Base-by-base conservation (phyloP, 306 rosid species). In the Vigna trinervia region DNA sequence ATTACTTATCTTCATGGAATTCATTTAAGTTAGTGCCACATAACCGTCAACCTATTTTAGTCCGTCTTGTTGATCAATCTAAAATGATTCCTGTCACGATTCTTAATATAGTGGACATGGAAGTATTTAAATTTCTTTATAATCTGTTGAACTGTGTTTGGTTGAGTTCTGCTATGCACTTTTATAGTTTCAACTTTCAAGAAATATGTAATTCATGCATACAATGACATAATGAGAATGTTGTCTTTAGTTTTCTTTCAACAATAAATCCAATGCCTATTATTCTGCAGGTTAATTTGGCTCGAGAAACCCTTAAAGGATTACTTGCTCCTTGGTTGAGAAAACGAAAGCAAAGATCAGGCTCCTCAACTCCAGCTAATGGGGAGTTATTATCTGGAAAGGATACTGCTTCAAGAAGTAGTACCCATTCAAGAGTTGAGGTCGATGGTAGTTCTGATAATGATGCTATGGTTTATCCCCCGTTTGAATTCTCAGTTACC, bases 261-360 rank as follows among this genome's bases (percentile, higher is more conserved):
- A 60, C 68, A 43, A 28, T 54, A 19, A 19, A 54, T 8, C 30
- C 30, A 20, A 54, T 76, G 75, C 71, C 17, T 66, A 52, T 75
- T 5, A 32, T 47, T 74, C 56, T 87, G 58, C 85, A 93, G 97
- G 88, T 93, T 77, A 90, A 90, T 85, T 86, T 93, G 53, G 92
- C 94, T 23, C 90, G 88, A 47, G 97, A 93, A 88, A 90, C 96
- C 61, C 94, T 93, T 48, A 93, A 93, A 86, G 97, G 97, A 76
- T 90, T 93, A 52, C 79, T 93, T 81, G 90, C 86, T 84, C 86
- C 89, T 81, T 93, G 97, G 96, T 82, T 88, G 84, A 80, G 52
- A 17, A 86, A 81, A 81, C 76, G 89, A 81, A 93, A 84, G 85
- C 94, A 87, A 64, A 86, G 84, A 84, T 57, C 69, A 73, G 96